Conservation (phyloP, 2,329 filamentous ascomycete species). For the Phyllosticta capitalensis region DNA sequence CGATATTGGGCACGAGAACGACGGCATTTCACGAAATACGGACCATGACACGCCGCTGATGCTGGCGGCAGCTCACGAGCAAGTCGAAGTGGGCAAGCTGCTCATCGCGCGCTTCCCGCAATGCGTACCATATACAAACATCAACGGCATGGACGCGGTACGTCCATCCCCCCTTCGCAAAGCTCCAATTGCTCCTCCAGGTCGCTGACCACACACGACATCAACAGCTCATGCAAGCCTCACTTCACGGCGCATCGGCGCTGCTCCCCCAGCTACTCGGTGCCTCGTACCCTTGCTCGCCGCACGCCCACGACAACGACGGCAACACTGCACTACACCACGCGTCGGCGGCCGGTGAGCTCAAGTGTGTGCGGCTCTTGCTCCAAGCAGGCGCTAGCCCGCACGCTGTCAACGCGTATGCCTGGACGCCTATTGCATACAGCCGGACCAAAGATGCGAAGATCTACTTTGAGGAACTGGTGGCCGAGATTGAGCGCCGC, state of each 20-base stretch:
- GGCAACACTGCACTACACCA: conserved; percentile 87
- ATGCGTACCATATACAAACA: conserved; percentile 56
- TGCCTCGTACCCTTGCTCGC: conserved; percentile 19
- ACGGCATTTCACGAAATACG: conserved; percentile 66
- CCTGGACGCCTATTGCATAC: conserved; percentile 78
- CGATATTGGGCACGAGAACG: conserved; percentile 63
- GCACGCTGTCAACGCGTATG: conserved; percentile 61
- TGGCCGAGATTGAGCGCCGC: conserved; percentile 53
- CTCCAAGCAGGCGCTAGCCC: conserved; percentile 71
- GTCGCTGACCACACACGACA: neutral
- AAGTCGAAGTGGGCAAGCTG: conserved; percentile 64
- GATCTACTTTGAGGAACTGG: conserved; percentile 70
- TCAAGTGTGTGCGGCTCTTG: conserved; percentile 67
- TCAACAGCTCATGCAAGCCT: conserved; percentile 31
- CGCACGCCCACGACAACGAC: conserved; percentile 46
- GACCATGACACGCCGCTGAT: conserved; percentile 73
- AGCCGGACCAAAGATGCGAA: conserved; percentile 74
- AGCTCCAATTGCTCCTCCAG: neutral
- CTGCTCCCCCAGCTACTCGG: conserved; percentile 31
- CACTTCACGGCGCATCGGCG: conserved; percentile 35
- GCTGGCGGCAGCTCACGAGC: conserved; percentile 60
- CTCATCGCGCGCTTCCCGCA: conserved; percentile 56
- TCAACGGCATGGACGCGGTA: conserved; percentile 60
- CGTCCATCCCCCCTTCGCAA: conserved; percentile 13
- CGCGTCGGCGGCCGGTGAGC: conserved; percentile 70